These are phyloP conservation scores for Trichoderma orchidacearum DNA, from an alignment of 495 filamentous ascomycete species.

Conservation along the genomic window DNA sequence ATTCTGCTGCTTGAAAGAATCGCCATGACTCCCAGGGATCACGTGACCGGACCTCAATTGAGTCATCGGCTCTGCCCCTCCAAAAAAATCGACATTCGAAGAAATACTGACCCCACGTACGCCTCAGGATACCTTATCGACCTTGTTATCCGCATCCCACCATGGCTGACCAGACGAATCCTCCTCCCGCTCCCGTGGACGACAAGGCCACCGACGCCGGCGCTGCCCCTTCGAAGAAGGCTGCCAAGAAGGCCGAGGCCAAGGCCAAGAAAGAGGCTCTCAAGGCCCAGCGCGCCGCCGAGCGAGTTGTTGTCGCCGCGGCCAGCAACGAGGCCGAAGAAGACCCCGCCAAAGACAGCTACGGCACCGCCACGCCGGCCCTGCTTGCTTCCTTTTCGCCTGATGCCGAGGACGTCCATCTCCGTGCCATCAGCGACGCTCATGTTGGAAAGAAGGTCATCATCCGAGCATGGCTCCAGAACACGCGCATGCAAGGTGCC, in stretches of 20 bases:
- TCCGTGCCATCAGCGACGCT: constrained; percentile 41
- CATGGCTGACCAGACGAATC: constrained; percentile 3
- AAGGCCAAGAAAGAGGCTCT: constrained; percentile 39
- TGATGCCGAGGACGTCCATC: constrained; percentile 26
- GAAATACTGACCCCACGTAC: background rate
- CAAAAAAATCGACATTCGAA: background rate
- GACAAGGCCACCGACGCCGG: background rate
- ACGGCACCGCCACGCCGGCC: constrained; percentile 34
- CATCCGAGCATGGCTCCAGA: constrained; percentile 76
- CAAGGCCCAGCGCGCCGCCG: constrained; percentile 37
- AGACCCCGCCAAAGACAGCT: constrained; percentile 59
- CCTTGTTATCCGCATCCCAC: background rate
- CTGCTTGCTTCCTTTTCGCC: constrained; percentile 6
- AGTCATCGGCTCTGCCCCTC: background rate
- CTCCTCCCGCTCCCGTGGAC: background rate
- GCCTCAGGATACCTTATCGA: background rate
- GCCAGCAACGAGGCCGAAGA: constrained; percentile 40
- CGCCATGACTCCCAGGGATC: too few relatives aligned
- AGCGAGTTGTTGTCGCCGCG: constrained; percentile 28
- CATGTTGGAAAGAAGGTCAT: constrained; percentile 62
- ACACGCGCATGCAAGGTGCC: constrained; percentile 72
- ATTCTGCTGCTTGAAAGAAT: too few relatives aligned
- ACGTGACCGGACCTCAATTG: constrained; percentile 1
- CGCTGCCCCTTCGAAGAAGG: constrained; percentile 34
- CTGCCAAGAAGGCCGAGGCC: constrained; percentile 40